Base-by-base conservation (phyloP, 352 stramenopile genomes). In the Phytophthora pistaciae region DNA sequence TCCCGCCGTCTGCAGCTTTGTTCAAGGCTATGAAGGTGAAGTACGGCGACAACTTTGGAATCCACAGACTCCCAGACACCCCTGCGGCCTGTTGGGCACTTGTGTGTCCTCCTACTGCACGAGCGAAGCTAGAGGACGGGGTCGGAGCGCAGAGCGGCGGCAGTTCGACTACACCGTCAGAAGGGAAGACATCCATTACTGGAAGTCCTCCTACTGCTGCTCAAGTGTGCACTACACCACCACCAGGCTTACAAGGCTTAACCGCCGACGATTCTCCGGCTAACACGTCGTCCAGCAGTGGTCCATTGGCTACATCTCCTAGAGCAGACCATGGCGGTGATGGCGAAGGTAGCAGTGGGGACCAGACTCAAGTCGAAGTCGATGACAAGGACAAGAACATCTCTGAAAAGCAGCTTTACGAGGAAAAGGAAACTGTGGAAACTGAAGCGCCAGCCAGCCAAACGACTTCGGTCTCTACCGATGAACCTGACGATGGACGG, bases 21-120 rank as follows among this genome's bases (percentile, higher is more conserved):
- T 95, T 95, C 65, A 94, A 96, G 70, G 89, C 89, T 3, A 90
- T 96, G 83, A 90, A 89, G 53, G 87, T 79, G 9, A 93, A 92
- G 38, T 96, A 95, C 53, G 89, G 89, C 18, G 86, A 93, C 40
- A 89, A 88, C 31, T 92, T 94, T 25, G 84, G 82, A 8, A 86
- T 94, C 62, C 84, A 93, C 46, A 70, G 83, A 52, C 58, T 96
- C 8, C 89, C 89, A 1, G 85, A 92, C 55, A 94, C 87, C 3
- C 80, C 88, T 1, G 88, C 89, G 18, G 89, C 87, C 0, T 91
- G 83, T 33, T 95, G 89, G 89, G 87, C 87, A 14, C 70, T 96
- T n/a, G 87, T 94, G 44, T 84, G 82, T 18, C 86, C 86, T 16
- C 84, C 86, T 8, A 88, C 61, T 5, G 72, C 83, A 0, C 85